Conservation (phyloP, 495 filamentous ascomycete genomes). For the Parathielavia hyrcaniae region DNA sequence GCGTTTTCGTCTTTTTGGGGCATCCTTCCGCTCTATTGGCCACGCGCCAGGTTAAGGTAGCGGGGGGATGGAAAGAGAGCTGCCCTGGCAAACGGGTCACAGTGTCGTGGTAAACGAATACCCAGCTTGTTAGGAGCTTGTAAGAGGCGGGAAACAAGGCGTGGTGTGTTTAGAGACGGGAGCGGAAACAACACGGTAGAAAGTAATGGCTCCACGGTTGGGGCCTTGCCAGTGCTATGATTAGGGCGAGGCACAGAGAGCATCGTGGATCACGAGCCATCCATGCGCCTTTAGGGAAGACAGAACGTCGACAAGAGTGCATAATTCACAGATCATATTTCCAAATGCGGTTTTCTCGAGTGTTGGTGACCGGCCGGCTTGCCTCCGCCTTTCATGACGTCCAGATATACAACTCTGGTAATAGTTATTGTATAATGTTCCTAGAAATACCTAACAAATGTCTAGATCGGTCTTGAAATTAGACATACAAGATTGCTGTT, state of each 20-base stretch:
- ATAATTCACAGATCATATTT: neutral
- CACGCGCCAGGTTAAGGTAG: too few relatives aligned
- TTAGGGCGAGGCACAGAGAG: neutral
- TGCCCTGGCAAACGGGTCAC: conserved; percentile 5
- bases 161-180: neutral
- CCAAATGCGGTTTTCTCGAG: neutral
- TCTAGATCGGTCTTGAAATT: too few relatives aligned
- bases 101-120: conserved; percentile 21
- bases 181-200: neutral
- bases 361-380: neutral
- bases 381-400: too few relatives aligned
- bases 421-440: too few relatives aligned
- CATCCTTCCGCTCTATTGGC: conserved; percentile 1
- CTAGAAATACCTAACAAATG: too few relatives aligned
- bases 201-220: neutral
- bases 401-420: too few relatives aligned
- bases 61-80: neutral
- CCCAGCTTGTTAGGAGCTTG: conserved; percentile 16
- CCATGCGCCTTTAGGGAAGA: neutral
- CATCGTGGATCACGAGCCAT: neutral
- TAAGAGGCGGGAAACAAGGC: conserved; percentile 9
- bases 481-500: too few relatives aligned
- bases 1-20: conserved; percentile 13
- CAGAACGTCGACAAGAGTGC: neutral
- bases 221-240: neutral